Evolutionary conservation across 1,284 basidiomycete genomes (phyloP).

Genomic region (Naganishia sp.): DNA sequence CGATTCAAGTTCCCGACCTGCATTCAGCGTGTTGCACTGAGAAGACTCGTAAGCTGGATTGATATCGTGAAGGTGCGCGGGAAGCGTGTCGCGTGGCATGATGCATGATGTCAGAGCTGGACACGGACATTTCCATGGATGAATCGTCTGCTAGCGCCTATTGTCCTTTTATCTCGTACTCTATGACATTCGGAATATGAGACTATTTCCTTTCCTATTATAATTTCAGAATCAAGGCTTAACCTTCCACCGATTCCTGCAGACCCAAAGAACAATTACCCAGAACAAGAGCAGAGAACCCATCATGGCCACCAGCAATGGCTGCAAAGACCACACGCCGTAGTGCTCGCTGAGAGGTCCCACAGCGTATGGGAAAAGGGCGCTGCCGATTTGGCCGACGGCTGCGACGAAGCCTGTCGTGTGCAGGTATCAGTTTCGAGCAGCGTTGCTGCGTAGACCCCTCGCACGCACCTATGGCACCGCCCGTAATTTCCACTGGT

Average conservation of each 20-base stretch:
- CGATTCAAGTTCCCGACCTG: too few species aligned
- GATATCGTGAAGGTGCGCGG: too few species aligned
- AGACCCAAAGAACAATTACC: constrained; percentile 20
- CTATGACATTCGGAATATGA: too few species aligned
- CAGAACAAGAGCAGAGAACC: constrained; percentile 13
- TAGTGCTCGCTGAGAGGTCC: constrained; percentile 24
- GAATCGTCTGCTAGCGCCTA: background rate
- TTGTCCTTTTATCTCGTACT: background rate
- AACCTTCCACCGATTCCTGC: constrained; percentile 17
- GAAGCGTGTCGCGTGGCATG: too few species aligned
- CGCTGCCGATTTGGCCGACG: constrained; percentile 29
- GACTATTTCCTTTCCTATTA: background rate
- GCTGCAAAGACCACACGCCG: constrained; percentile 27
- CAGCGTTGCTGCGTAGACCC: background rate
- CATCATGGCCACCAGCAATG: constrained; percentile 26
- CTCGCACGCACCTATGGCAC: constrained; percentile 19
- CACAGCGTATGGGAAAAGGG: constrained; percentile 29
- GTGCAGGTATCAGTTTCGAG: background rate
- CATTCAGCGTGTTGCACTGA: too few species aligned
- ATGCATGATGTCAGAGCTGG: too few species aligned
- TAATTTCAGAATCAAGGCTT: constrained; percentile 3
- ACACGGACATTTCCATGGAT: too few species aligned
- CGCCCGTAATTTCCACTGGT: constrained; percentile 25
- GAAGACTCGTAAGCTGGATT: too few species aligned
- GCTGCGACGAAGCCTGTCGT: constrained; percentile 16